phyloP scores from a whole-genome alignment of 2,329 filamentous ascomycete genomes.

The Aspergillus hiratsukae region DNA sequence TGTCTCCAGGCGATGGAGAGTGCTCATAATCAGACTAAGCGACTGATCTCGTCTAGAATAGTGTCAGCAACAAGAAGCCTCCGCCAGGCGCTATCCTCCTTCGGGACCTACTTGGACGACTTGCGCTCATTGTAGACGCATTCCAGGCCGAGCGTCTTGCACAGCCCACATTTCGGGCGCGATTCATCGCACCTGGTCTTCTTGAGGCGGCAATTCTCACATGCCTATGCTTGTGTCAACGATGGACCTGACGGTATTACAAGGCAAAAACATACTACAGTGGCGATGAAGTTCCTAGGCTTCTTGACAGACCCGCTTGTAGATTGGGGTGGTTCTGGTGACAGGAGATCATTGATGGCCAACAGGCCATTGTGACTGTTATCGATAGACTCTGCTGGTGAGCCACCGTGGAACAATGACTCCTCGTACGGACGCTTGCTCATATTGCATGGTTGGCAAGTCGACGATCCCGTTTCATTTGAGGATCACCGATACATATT shows the following conservation, averaged over 20 bases:
- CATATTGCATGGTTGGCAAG: slow-evolving; percentile 30
- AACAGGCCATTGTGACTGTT: slow-evolving; percentile 22
- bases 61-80: slow-evolving; percentile 3
- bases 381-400: slow-evolving; percentile 20
- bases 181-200: slow-evolving; percentile 55
- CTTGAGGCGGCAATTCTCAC: slow-evolving; percentile 50
- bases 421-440: slow-evolving; percentile 35
- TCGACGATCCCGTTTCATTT: background rate
- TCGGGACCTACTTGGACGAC: slow-evolving; percentile 44
- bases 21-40: slow-evolving; percentile 52
- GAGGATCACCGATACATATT: background rate
- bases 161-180: slow-evolving; percentile 49
- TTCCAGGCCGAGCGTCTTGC: slow-evolving; percentile 45
- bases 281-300: slow-evolving; percentile 38
- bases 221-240: slow-evolving; percentile 39
- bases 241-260: background rate
- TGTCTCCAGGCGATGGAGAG: slow-evolving; percentile 49
- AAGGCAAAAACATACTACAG: slow-evolving; percentile 25
- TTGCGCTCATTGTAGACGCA: slow-evolving; percentile 53
- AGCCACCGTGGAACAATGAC: slow-evolving; percentile 21
- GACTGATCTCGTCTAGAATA: slow-evolving; percentile 48
- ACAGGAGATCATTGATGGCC: slow-evolving; percentile 33
- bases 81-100: background rate
- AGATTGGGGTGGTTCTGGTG: slow-evolving; percentile 27
- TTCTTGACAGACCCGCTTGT: slow-evolving; percentile 24